Evolutionary conservation across 768 basidiomycete genomes (phyloP).

Genomic region (Mycena floridula): DNA sequence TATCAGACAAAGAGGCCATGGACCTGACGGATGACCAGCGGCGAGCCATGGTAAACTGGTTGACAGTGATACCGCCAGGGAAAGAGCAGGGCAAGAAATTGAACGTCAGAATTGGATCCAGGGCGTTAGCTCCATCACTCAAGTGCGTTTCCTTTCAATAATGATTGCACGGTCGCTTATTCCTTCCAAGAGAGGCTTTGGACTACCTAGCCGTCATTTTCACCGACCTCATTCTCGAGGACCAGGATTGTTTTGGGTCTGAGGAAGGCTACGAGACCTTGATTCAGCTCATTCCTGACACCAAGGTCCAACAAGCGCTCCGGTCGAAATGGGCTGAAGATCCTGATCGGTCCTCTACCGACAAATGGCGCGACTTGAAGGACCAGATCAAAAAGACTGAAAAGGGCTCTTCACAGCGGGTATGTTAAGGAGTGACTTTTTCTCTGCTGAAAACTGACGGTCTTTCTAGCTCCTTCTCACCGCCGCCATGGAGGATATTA

Average conservation of each 20-base stretch:
- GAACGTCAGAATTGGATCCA: conserved; percentile 49
- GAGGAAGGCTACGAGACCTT: conserved; percentile 71
- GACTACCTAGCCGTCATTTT: conserved; percentile 54
- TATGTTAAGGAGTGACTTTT: conserved; percentile 18
- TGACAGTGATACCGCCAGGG: conserved; percentile 78
- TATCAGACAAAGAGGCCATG: conserved; percentile 85
- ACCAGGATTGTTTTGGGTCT: conserved; percentile 79
- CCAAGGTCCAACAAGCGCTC: conserved; percentile 39
- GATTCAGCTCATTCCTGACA: conserved; percentile 69
- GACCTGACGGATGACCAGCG: conserved; percentile 89
- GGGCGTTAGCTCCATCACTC: conserved; percentile 67
- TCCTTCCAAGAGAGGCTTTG: conserved; percentile 33
- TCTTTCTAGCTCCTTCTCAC: conserved; percentile 25
- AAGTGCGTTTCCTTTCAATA: conserved; percentile 35
- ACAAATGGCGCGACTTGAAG: conserved; percentile 73
- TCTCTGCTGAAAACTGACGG: conserved; percentile 5
- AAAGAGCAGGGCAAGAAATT: conserved; percentile 81
- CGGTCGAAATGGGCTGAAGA: conserved; percentile 53
- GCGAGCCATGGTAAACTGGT: conserved; percentile 76
- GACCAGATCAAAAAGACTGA: conserved; percentile 24
- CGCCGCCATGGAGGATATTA: conserved; percentile 74
- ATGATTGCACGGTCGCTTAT: conserved; percentile 3
- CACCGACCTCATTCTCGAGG: conserved; percentile 57
- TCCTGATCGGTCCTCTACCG: conserved; percentile 47
- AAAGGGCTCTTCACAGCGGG: conserved; percentile 25